A percentile compares a stretch with the other conserved stretches of the same genome.
These are phyloP conservation scores for Hymenoscyphus repandus DNA, from an alignment of 2,329 filamentous ascomycete genomes.

Conservation along the genomic window DNA sequence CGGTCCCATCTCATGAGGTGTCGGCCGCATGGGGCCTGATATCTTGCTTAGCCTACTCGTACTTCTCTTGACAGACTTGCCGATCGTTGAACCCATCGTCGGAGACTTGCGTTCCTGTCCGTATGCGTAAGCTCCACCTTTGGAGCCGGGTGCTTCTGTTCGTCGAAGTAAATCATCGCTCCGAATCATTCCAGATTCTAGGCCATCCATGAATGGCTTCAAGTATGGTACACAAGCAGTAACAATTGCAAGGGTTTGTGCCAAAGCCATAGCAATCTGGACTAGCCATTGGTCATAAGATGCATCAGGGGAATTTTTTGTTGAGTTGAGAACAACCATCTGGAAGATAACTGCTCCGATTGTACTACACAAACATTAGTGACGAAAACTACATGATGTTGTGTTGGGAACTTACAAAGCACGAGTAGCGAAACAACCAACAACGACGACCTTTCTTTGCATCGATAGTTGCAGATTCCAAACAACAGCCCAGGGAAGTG, in stretches of 20 bases:
- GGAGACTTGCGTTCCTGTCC: background rate
- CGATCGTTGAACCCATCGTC: background rate
- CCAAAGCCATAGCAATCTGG: slow-evolving; percentile 2
- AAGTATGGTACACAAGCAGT: slow-evolving; percentile 17
- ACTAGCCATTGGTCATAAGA: slow-evolving; percentile 2
- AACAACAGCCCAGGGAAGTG: slow-evolving; percentile 39
- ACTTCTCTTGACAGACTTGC: background rate
- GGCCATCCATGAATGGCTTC: slow-evolving; percentile 13
- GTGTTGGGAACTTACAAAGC: slow-evolving; percentile 30
- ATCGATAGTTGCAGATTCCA: slow-evolving; percentile 40
- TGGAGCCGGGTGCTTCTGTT: background rate
- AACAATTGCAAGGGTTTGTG: slow-evolving; percentile 9
- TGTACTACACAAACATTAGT: background rate
- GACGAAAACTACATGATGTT: background rate
- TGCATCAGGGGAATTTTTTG: background rate
- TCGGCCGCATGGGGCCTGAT: background rate
- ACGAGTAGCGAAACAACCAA: slow-evolving; percentile 9
- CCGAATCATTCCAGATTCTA: slow-evolving; percentile 12
- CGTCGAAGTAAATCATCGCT: slow-evolving; percentile 7
- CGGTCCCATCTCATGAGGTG: slow-evolving; percentile 1
- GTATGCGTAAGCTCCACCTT: background rate
- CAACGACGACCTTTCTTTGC: slow-evolving; percentile 26
- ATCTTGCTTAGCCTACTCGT: background rate
- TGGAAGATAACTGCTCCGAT: slow-evolving; percentile 2
- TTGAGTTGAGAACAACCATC: background rate